Evolutionary conservation across 1,284 basidiomycete genomes (phyloP).

Genomic region (Phenoliferia sp.): DNA sequence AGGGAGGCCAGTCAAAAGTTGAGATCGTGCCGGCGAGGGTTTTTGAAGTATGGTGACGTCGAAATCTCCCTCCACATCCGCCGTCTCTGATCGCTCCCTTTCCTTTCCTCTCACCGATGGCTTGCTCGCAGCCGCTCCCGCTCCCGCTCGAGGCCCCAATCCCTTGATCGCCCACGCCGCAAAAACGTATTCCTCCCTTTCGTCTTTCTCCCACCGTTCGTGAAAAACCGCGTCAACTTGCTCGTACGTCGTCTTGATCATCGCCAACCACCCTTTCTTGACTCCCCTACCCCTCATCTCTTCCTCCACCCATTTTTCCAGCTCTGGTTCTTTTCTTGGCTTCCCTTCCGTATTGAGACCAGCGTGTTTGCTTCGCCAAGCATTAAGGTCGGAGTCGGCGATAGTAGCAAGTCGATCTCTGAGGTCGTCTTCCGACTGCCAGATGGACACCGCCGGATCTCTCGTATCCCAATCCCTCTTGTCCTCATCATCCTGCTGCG

Average conservation of each 20-base stretch:
- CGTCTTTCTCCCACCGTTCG: slow-evolving; percentile 43
- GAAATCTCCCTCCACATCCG: slow-evolving; percentile 30
- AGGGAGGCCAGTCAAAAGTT: too few species aligned
- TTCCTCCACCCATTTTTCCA: slow-evolving; percentile 30
- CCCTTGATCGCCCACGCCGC: slow-evolving; percentile 53
- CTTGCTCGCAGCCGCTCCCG: too few species aligned
- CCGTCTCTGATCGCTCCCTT: slow-evolving; percentile 18
- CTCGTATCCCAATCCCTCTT: slow-evolving; percentile 18
- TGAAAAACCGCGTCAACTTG: slow-evolving; percentile 39
- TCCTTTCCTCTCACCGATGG: slow-evolving; percentile 24
- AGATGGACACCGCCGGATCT: slow-evolving; percentile 2
- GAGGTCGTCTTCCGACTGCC: slow-evolving; percentile 10
- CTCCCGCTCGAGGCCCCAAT: slow-evolving; percentile 24
- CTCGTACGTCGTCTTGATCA: slow-evolving; percentile 40
- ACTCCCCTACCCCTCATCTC: slow-evolving; percentile 12
- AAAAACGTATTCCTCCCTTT: slow-evolving; percentile 58
- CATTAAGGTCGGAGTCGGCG: slow-evolving; percentile 12
- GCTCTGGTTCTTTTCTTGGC: slow-evolving; percentile 11
- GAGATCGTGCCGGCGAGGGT: background rate
- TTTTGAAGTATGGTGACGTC: slow-evolving; percentile 39
- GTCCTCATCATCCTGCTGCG: slow-evolving; percentile 15
- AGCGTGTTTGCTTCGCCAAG: background rate
- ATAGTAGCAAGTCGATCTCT: slow-evolving; percentile 8
- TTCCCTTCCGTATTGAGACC: too few species aligned
- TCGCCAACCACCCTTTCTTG: slow-evolving; percentile 21